Percentiles rank a stretch among this genome's conserved stretches.
Evolutionary conservation across 164 flowering plant species (phyloP).

Genomic region (Saururus chinensis): DNA sequence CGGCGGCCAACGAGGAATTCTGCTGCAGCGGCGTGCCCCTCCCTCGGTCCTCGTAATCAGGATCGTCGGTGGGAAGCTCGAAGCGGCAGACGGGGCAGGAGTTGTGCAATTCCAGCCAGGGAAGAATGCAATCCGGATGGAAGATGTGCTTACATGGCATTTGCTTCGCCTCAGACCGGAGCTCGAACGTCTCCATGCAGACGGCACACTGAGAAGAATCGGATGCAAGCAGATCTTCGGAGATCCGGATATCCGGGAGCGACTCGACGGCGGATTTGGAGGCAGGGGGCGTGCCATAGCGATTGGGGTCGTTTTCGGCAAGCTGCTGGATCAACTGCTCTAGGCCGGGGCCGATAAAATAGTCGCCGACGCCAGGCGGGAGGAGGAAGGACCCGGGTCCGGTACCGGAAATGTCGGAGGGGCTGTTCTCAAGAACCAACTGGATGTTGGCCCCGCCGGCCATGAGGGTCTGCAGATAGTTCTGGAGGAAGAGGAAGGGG

Average conservation of each 20-base stretch:
- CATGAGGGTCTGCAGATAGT: conserved; percentile 41
- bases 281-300: conserved; percentile 88
- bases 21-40: conserved; percentile 4
- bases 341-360: conserved; percentile 75
- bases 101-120: conserved; percentile 86
- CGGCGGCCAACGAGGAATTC: background rate
- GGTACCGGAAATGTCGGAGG: conserved; percentile 16
- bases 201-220: conserved; percentile 80
- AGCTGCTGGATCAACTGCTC: conserved; percentile 92
- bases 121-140: conserved; percentile 70
- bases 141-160: conserved; percentile 89
- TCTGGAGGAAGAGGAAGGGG: conserved; percentile 51
- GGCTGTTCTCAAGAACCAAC: conserved; percentile 44
- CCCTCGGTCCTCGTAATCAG: conserved; percentile 51
- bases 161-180: conserved; percentile 48
- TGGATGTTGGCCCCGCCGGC: conserved; percentile 69
- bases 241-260: conserved; percentile 42
- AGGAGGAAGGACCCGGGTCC: conserved; percentile 15
- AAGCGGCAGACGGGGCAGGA: conserved; percentile 90
- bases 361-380: conserved; percentile 54
- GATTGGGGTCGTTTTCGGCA: conserved; percentile 85
- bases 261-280: conserved; percentile 52
- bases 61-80: conserved; percentile 90
- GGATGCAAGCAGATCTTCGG: conserved; percentile 29
- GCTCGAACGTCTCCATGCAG: conserved; percentile 67